Percentiles rank a stretch among this genome's conserved stretches.
Evolutionary conservation across 768 basidiomycete species (phyloP).

Genomic region (Pholiota conissans): DNA sequence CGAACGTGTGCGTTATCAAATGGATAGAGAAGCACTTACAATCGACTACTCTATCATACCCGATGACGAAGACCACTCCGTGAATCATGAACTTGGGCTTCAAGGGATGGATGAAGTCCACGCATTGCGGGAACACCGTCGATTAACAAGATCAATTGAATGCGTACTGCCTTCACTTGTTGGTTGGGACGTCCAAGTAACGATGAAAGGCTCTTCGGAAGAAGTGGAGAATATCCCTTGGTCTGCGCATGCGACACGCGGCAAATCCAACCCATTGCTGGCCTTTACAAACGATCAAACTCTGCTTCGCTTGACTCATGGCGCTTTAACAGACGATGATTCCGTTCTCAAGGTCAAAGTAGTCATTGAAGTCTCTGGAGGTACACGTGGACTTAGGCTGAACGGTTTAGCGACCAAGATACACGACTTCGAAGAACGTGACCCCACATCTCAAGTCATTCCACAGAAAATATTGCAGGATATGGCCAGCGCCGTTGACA

Average conservation of each 20-base stretch:
- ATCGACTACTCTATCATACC: conserved; percentile 84
- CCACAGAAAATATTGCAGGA: conserved; percentile 72
- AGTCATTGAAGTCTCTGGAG: conserved; percentile 77
- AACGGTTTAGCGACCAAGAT: conserved; percentile 82
- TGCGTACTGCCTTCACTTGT: conserved; percentile 73
- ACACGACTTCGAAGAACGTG: conserved; percentile 63
- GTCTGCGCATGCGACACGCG: conserved; percentile 60
- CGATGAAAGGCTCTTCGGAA: conserved; percentile 71
- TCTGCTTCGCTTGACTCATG: conserved; percentile 70
- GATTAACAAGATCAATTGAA: conserved; percentile 77
- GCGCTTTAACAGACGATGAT: conserved; percentile 68
- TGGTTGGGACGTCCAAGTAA: conserved; percentile 87
- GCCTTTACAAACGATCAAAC: conserved; percentile 46
- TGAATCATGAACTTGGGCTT: conserved; percentile 25
- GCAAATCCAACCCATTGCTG: conserved; percentile 35
- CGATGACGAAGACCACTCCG: conserved; percentile 57
- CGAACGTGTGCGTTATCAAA: conserved; percentile 76
- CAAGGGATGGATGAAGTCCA: conserved; percentile 67
- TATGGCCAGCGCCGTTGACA: conserved; percentile 64
- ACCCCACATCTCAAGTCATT: conserved; percentile 58
- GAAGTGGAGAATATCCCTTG: conserved; percentile 74
- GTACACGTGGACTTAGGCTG: conserved; percentile 75
- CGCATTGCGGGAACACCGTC: conserved; percentile 60
- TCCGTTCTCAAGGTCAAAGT: conserved; percentile 80
- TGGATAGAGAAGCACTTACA: conserved; percentile 79